Evolutionary conservation across 495 filamentous ascomycete species (phyloP).

Genomic region (Aspergillus campestris): DNA sequence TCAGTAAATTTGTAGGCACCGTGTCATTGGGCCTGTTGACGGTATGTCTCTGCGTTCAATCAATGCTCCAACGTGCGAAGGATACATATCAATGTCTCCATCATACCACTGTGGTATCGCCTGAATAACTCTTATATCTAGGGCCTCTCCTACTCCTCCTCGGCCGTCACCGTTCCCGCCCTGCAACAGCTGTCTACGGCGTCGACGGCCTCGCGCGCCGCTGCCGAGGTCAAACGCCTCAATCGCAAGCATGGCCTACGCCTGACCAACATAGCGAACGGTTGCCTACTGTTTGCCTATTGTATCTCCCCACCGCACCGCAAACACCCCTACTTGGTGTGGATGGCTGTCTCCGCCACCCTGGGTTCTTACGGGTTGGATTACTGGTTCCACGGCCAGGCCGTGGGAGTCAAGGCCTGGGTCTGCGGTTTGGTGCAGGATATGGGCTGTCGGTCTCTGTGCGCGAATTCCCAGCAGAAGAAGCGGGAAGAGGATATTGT

Average conservation of each 20-base stretch:
- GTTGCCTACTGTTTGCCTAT: conserved; percentile 65
- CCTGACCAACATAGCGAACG: conserved; percentile 51
- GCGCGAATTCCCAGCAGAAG: conserved; percentile 33
- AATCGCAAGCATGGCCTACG: conserved; percentile 50
- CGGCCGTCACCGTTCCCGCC: conserved; percentile 63
- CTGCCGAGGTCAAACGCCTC: conserved; percentile 51
- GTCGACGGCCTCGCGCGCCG: conserved; percentile 51
- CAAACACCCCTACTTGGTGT: conserved; percentile 80
- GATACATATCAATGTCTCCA: background rate
- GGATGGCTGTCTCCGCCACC: conserved; percentile 54
- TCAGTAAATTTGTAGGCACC: conserved; percentile 84
- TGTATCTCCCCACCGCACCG: conserved; percentile 56
- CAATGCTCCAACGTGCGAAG: background rate
- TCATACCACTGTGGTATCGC: no score
- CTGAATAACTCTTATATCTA: conserved; percentile 20
- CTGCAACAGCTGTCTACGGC: conserved; percentile 71
- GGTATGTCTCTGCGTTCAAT: conserved; percentile 40
- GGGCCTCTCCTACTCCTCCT: conserved; percentile 78
- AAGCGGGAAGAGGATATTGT: conserved; percentile 55
- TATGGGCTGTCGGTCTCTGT: conserved; percentile 11
- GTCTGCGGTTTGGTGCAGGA: conserved; percentile 19
- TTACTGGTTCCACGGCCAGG: conserved; percentile 38
- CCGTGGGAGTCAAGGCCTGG: conserved; percentile 23
- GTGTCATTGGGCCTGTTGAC: conserved; percentile 80
- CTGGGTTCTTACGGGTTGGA: conserved; percentile 48